Evolutionary conservation across 192 early-diverging fungal genomes (phyloP).

Genomic region (Coemansia erecta): DNA sequence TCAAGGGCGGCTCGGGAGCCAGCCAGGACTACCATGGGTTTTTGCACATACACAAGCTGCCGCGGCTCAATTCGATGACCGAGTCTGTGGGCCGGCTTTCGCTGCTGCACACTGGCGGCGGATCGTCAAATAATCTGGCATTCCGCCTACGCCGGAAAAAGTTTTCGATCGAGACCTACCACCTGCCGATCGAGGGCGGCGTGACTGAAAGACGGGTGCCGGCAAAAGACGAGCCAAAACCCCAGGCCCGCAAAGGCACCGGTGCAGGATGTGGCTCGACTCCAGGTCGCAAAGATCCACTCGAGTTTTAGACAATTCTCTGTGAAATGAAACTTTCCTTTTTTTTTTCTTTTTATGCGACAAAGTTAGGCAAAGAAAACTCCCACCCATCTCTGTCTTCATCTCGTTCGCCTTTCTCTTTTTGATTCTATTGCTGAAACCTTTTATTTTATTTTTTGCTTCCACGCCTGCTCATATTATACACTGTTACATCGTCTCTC

Average conservation of each 20-base stretch:
- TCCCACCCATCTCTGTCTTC: not conserved
- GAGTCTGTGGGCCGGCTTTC: slow-evolving; percentile 69
- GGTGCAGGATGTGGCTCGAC: slow-evolving; percentile 50
- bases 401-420: no score
- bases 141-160: slow-evolving; percentile 88
- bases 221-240: slow-evolving; percentile 21
- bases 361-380: not conserved
- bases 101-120: slow-evolving; percentile 56
- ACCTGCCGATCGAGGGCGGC: slow-evolving; percentile 92
- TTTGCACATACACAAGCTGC: slow-evolving; percentile 80
- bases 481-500: no score
- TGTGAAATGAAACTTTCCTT: not conserved
- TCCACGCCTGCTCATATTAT: not conserved
- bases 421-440: not conserved
- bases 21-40: slow-evolving; percentile 80
- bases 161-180: slow-evolving; percentile 90
- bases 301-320: slow-evolving; percentile 45
- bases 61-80: slow-evolving; percentile 71
- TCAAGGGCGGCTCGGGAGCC: slow-evolving; percentile 55
- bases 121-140: slow-evolving; percentile 68
- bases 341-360: not conserved
- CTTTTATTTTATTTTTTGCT: not conserved
- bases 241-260: not conserved
- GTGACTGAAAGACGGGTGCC: slow-evolving; percentile 62
- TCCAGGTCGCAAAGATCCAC: slow-evolving; percentile 45